Percentiles rank a stretch among this genome's conserved stretches.
Evolutionary conservation across 1,284 basidiomycete species (phyloP).

Genomic region (Trichosporon faecale): DNA sequence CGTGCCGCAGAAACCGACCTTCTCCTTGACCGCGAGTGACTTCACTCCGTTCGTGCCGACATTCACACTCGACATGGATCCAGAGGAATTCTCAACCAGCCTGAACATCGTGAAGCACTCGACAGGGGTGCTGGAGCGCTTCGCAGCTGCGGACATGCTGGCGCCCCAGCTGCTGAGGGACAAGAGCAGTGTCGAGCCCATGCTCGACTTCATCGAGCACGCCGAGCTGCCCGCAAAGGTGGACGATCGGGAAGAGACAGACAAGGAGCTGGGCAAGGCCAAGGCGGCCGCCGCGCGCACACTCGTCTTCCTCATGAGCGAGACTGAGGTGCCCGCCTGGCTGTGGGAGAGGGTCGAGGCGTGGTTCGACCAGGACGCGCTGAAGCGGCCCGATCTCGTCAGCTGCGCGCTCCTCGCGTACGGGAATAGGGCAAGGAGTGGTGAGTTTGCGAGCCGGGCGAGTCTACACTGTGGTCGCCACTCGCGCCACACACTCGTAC

Average conservation of each 20-base stretch:
- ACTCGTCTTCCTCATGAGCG: slow-evolving; percentile 75
- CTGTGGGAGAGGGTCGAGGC: slow-evolving; percentile 69
- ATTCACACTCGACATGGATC: slow-evolving; percentile 5
- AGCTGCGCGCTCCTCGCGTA: slow-evolving; percentile 53
- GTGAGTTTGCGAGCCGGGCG: slow-evolving; percentile 53
- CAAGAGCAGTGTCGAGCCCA: neutral
- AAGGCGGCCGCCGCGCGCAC: slow-evolving; percentile 80
- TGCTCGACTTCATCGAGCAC: slow-evolving; percentile 32
- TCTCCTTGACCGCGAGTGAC: neutral
- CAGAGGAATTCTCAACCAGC: slow-evolving; percentile 9
- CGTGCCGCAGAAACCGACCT: neutral
- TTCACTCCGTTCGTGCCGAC: slow-evolving; percentile 13
- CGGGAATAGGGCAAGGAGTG: slow-evolving; percentile 60
- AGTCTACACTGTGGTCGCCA: too few relatives aligned
- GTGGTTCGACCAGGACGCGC: slow-evolving; percentile 61
- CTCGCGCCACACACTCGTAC: too few relatives aligned
- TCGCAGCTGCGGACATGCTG: slow-evolving; percentile 16
- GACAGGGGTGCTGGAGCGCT: slow-evolving; percentile 13
- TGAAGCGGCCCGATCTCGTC: slow-evolving; percentile 51
- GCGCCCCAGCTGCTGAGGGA: slow-evolving; percentile 13
- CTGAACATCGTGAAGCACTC: slow-evolving; percentile 11
- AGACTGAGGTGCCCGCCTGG: slow-evolving; percentile 66
- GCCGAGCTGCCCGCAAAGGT: slow-evolving; percentile 14
- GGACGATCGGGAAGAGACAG: slow-evolving; percentile 8
- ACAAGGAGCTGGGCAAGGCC: slow-evolving; percentile 62